Evolutionary conservation across 208 protist species (phyloP).

Genomic region (Angomonas ambiguus): DNA sequence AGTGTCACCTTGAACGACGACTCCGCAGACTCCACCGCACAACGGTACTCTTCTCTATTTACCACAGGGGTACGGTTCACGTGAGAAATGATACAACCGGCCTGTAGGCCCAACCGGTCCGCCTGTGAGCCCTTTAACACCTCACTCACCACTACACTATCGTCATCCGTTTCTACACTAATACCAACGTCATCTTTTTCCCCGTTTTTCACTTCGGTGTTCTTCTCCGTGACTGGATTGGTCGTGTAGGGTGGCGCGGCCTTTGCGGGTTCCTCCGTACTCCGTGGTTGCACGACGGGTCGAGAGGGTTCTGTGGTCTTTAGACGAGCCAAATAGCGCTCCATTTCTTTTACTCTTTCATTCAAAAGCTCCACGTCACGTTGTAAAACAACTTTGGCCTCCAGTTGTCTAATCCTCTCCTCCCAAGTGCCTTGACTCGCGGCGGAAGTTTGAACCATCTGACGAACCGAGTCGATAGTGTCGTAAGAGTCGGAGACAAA

Average conservation of each 20-base stretch:
- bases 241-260: not conserved
- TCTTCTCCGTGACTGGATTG: no score
- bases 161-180: not conserved
- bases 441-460: conserved; percentile 23
- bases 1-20: conserved; percentile 36
- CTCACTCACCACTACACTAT: conserved; percentile 35
- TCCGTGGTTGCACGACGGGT: not conserved
- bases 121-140: conserved; percentile 29
- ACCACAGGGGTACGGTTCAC: conserved; percentile 31
- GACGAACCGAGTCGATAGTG: conserved; percentile 15
- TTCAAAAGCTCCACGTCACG: conserved; percentile 14
- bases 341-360: conserved; percentile 19
- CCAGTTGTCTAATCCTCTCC: conserved; percentile 20
- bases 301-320: not conserved
- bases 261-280: not conserved
- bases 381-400: not conserved
- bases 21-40: conserved; percentile 19
- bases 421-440: conserved; percentile 3
- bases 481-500: conserved; percentile 39
- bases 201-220: no score
- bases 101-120: conserved; percentile 15
- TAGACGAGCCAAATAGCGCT: conserved; percentile 12
- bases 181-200: not conserved
- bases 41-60: conserved; percentile 20
- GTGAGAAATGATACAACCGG: conserved; percentile 49